Percentiles rank a stretch among this genome's conserved stretches.
These are phyloP conservation scores for Cucumis cinereus DNA, from an alignment of 306 rosid genomes.

Conservation along the genomic window DNA sequence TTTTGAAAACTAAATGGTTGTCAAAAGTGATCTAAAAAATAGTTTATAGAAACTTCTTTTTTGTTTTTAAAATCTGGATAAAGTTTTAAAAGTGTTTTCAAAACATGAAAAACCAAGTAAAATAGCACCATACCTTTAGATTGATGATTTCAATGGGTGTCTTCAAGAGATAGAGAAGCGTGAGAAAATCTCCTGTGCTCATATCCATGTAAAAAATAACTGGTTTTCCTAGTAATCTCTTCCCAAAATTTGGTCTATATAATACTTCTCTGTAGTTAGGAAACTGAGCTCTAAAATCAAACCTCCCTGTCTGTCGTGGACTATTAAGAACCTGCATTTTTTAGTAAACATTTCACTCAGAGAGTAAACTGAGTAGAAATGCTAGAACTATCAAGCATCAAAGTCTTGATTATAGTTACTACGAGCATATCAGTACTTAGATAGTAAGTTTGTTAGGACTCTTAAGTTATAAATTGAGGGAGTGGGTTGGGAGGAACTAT, in stretches of 20 bases:
- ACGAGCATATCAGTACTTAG: no score
- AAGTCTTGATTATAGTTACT: neutral
- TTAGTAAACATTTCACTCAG: neutral
- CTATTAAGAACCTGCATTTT: slow-evolving; percentile 29
- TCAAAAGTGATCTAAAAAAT: no score
- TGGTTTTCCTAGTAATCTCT: slow-evolving; percentile 46
- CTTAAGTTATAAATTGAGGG: no score
- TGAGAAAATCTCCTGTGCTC: slow-evolving; percentile 85
- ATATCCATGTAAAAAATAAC: slow-evolving; percentile 93
- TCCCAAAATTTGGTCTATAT: slow-evolving; percentile 46
- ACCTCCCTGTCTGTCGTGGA: slow-evolving; percentile 44
- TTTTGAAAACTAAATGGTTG: neutral
- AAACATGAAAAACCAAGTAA: neutral
- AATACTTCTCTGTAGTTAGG: slow-evolving; percentile 56
- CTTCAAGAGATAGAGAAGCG: slow-evolving; percentile 71
- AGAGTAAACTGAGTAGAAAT: neutral
- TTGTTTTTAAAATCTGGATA: neutral
- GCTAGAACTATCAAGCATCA: neutral
- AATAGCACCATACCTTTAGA: slow-evolving; percentile 46
- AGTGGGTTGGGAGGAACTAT: no score
- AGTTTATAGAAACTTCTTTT: neutral
- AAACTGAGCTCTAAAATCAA: slow-evolving; percentile 66
- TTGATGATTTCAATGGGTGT: slow-evolving; percentile 60
- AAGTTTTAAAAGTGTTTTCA: neutral
- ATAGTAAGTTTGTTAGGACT: no score